A percentile compares a stretch with the other conserved stretches of the same genome.
Conservation (phyloP, 2,329 filamentous ascomycete genomes). For the Pyrenophora tritici-repentis region DNA sequence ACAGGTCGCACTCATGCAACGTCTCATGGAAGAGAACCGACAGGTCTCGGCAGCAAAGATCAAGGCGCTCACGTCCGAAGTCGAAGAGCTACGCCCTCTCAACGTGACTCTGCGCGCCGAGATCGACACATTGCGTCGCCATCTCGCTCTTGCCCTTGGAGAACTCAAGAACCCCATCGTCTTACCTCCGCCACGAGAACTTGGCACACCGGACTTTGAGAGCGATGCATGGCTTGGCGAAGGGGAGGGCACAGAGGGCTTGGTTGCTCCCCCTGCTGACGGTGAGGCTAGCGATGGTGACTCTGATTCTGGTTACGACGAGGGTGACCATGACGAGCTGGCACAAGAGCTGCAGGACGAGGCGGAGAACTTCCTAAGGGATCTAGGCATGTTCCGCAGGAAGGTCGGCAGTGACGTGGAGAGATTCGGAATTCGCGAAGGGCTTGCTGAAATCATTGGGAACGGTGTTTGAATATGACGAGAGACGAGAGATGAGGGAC, state of each 20-base stretch:
- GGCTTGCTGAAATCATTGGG: conserved; percentile 27
- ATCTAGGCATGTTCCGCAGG: conserved; percentile 77
- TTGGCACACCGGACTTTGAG: conserved; percentile 41
- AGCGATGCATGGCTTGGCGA: conserved; percentile 34
- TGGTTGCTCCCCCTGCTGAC: conserved; percentile 32
- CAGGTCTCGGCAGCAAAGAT: conserved; percentile 95
- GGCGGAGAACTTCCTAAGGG: conserved; percentile 81
- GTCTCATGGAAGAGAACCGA: conserved; percentile 91
- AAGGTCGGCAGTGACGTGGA: conserved; percentile 84
- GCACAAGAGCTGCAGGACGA: conserved; percentile 75
- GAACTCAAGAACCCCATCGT: conserved; percentile 93
- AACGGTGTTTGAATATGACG: not conserved
- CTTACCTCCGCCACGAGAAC: conserved; percentile 46
- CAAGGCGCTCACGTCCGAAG: conserved; percentile 68
- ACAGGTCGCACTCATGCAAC: conserved; percentile 86
- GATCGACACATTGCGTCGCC: conserved; percentile 85
- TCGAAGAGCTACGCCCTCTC: conserved; percentile 54
- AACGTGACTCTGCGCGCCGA: conserved; percentile 66
- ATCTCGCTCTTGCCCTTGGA: conserved; percentile 82
- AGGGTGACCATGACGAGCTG: conserved; percentile 61
- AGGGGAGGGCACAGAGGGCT: conserved; percentile 35
- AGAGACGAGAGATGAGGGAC: not conserved
- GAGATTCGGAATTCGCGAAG: conserved; percentile 56
- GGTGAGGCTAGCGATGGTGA: conserved; percentile 45
- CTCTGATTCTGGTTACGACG: conserved; percentile 61